Evolutionary conservation across 495 filamentous ascomycete species (phyloP), one percentile per base, ranked within the genome.

Genomic region (Penicillium daleae): DNA sequence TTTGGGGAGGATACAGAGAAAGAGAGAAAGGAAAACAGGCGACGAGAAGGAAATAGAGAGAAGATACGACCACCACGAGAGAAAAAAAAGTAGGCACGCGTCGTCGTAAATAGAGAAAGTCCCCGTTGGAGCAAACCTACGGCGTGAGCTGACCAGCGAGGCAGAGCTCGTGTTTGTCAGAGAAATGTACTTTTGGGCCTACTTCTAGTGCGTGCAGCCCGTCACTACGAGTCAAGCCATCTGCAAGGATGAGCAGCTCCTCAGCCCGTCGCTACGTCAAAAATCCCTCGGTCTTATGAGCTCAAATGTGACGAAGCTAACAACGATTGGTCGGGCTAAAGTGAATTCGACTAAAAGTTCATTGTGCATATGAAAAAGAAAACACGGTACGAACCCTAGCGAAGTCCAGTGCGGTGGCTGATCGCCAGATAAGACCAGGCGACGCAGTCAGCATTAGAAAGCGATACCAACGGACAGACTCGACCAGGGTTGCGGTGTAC

Each of bases 391-490:
- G 6, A 4, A 37, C 5, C 42, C 22, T 3, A 35, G 29, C 15
- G 6, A 4, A 37, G 8, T 50, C 22, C 6, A 35, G 29, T 17
- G 29, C 31, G 32, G 40, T 54, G 24, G 48, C 17, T 44, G 19
- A 22, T 40, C 12, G 57, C 40, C 31, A 49, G 31, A 13, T n/a
- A 10, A 39, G 44, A 55, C 53, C 49, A 59, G 49, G 24, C 33
- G 21, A 48, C 54, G 50, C 64, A 63, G 60, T 62, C 56, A 59
- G 64, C 59, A 66, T 46, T 57, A 24, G 32, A 51, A n/a, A 46
- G 17, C 42, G 21, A 46, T 46, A 66, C 50, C 29, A 46, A 10
- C 26, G 33, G 61, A 15, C 26, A 53, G 24, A 55, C 31, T 54
- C 33, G 48, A 62, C 37, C 42, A 58, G 56, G 17, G 31, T 29